These are phyloP conservation scores for Adansonia digitata DNA, from an alignment of 345 rosid genomes.

Conservation along the genomic window DNA sequence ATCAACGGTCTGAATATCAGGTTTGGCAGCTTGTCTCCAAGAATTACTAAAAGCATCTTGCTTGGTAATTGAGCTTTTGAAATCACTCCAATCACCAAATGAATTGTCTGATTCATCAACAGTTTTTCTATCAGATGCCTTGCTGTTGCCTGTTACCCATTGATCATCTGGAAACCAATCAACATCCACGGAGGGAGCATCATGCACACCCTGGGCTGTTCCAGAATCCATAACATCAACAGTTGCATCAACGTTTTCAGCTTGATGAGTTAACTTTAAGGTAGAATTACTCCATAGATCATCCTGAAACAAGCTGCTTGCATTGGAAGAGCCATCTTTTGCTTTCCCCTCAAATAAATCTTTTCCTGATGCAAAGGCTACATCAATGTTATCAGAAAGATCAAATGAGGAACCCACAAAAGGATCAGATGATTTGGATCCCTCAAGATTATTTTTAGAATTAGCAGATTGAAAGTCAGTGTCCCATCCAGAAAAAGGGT, in stretches of 20 bases:
- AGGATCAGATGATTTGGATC: slow-evolving; percentile 30
- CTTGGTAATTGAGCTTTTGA: slow-evolving; percentile 46
- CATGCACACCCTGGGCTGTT: slow-evolving; percentile 7
- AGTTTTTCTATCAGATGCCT: slow-evolving; percentile 28
- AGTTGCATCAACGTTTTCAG: slow-evolving; percentile 21
- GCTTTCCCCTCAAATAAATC: slow-evolving; percentile 21
- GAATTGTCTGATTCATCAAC: slow-evolving; percentile 39
- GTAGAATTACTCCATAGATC: slow-evolving; percentile 34
- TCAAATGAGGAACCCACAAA: slow-evolving; percentile 40
- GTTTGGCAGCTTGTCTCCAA: neutral
- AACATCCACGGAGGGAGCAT: slow-evolving; percentile 30
- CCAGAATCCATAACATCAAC: slow-evolving; percentile 21
- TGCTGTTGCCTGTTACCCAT: slow-evolving; percentile 32
- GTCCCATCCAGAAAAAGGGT: slow-evolving; percentile 52
- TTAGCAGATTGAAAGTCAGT: slow-evolving; percentile 45
- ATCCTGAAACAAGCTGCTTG: slow-evolving; percentile 46
- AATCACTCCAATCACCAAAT: slow-evolving; percentile 61
- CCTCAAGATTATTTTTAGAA: slow-evolving; percentile 21
- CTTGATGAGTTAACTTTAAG: slow-evolving; percentile 16
- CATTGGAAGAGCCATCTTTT: slow-evolving; percentile 28
- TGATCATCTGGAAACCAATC: slow-evolving; percentile 41
- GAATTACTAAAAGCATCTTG: slow-evolving; percentile 26
- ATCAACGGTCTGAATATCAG: slow-evolving; percentile 24
- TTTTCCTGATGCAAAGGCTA: slow-evolving; percentile 49
- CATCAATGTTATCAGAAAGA: slow-evolving; percentile 53